Evolutionary conservation across 768 basidiomycete genomes (phyloP).

Genomic region (Kwoniella europaea): DNA sequence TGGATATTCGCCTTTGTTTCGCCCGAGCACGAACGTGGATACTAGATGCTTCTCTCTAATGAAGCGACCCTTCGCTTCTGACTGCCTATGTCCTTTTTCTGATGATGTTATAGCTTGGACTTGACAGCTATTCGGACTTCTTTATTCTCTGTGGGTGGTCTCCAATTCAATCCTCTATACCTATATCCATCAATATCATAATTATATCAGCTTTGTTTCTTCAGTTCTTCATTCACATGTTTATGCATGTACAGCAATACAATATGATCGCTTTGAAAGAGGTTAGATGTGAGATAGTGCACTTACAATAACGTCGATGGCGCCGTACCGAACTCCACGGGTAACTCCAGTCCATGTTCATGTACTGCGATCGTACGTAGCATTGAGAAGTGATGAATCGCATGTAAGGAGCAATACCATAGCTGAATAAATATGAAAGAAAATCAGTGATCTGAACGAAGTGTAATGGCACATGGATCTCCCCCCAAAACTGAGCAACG

Average conservation of each 20-base stretch:
- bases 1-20: no score
- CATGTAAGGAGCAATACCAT: conserved; percentile 53
- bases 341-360: conserved; percentile 46
- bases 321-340: conserved; percentile 51
- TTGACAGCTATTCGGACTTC: conserved; percentile 25
- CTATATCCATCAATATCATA: conserved; percentile 1
- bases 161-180: conserved; percentile 34
- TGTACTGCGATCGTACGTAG: conserved; percentile 52
- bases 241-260: no score
- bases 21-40: no score
- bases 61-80: background rate
- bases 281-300: background rate
- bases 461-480: background rate
- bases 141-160: conserved; percentile 30
- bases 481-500: background rate
- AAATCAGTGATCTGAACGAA: no score
- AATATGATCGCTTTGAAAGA: no score
- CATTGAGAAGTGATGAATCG: conserved; percentile 56
- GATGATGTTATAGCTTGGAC: conserved; percentile 26
- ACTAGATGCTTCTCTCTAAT: no score
- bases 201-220: conserved; percentile 2
- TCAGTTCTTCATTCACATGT: background rate
- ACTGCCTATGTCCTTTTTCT: no score
- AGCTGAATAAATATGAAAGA: conserved; percentile 25
- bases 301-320: conserved; percentile 52